Evolutionary conservation across 331 rosid genomes (phyloP).

Genomic region (Malus hybrid): DNA sequence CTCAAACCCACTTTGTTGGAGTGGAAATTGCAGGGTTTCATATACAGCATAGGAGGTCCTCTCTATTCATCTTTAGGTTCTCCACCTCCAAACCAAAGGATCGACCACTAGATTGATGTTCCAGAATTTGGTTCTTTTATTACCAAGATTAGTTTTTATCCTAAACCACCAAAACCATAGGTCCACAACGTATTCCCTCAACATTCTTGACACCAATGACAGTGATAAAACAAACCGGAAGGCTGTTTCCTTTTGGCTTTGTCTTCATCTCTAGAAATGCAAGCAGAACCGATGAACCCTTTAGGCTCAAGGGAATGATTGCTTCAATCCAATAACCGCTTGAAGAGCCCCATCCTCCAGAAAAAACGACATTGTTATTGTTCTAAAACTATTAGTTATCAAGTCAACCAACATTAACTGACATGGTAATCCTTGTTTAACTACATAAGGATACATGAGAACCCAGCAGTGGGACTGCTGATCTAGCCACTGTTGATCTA

Average conservation of each 20-base stretch:
- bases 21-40: neutral
- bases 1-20: neutral
- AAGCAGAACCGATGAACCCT: neutral
- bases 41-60: neutral
- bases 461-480: neutral
- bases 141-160: neutral
- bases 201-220: neutral
- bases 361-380: neutral
- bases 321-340: neutral
- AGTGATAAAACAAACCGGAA: neutral
- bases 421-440: neutral
- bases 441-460: neutral
- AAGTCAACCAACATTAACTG: neutral
- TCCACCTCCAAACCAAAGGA: neutral
- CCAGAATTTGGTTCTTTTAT: neutral
- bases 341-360: neutral
- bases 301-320: neutral
- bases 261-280: neutral
- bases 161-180: neutral
- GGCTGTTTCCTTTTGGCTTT: neutral
- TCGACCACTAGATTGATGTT: neutral
- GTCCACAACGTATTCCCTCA: neutral
- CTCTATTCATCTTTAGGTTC: neutral
- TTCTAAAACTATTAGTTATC: neutral
- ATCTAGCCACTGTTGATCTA: neutral